A percentile compares a stretch with the other conserved stretches of the same genome.
Conservation (phyloP, 495 filamentous ascomycete genomes). For the Thermothielavioides terrestris region DNA sequence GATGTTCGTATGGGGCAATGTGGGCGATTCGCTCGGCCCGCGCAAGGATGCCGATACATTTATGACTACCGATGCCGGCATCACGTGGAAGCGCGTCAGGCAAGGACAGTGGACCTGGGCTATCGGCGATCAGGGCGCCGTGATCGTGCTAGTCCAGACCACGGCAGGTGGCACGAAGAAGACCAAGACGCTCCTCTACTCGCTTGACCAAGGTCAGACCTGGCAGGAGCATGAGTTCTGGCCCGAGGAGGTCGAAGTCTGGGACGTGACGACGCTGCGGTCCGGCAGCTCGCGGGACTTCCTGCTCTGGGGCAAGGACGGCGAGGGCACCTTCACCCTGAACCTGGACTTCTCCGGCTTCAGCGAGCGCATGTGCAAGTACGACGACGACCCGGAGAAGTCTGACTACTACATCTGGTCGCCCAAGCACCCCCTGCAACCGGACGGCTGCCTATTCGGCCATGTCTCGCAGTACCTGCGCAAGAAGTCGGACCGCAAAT, state of each 20-base stretch:
- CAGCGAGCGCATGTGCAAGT: conserved; percentile 55
- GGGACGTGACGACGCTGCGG: conserved; percentile 77
- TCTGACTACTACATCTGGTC: conserved; percentile 77
- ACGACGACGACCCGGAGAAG: conserved; percentile 49
- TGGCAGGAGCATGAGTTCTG: conserved; percentile 72
- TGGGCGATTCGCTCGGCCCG: conserved; percentile 58
- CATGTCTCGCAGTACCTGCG: conserved; percentile 84
- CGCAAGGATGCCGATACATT: conserved; percentile 71
- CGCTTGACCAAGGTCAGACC: conserved; percentile 64
- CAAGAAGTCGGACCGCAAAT: conserved; percentile 63
- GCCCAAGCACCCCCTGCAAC: conserved; percentile 66
- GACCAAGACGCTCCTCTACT: conserved; percentile 65
- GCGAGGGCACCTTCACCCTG: conserved; percentile 50
- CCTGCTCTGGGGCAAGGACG: conserved; percentile 70
- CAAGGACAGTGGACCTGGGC: conserved; percentile 88
- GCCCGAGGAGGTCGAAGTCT: conserved; percentile 56
- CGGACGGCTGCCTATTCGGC: conserved; percentile 81
- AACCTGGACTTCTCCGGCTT: conserved; percentile 84
- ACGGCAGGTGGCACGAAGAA: conserved; percentile 27
- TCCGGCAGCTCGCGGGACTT: conserved; percentile 85
- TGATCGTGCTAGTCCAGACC: conserved; percentile 69
- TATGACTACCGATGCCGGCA: conserved; percentile 79
- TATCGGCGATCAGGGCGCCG: conserved; percentile 85
- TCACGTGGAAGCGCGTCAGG: conserved; percentile 74
- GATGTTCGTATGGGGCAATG: conserved; percentile 87